Evolutionary conservation across 2,329 filamentous ascomycete genomes (phyloP), one percentile per base, ranked within the genome.

Genomic region (Diaporthe caulivora): DNA sequence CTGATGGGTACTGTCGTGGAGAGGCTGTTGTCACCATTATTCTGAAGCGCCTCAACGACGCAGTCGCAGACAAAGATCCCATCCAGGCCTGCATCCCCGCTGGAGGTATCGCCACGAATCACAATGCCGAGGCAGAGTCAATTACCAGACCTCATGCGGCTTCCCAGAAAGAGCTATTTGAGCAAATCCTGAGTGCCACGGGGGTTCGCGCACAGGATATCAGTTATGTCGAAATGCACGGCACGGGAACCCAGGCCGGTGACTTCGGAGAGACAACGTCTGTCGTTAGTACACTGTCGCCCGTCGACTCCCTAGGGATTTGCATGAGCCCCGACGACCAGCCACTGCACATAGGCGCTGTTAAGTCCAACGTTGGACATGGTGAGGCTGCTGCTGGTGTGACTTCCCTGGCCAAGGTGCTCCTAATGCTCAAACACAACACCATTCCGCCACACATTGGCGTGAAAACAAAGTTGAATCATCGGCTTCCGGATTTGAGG

Each of bases 1-100:
- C 79, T 9, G 83, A 87, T 72, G 89, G 89, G 0, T 91, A 90
- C 73, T 87, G 84, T 10, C 81, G 88, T 2, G 88, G 83, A 0
- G 89, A 91, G 62, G 88, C 84, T 0, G 77, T 83, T 4, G 85
- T 77, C 0, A 76, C 80, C 0, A 76, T 90, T 0, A 76, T 88
- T 4, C 74, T 91, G 0, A 90, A 90, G 80, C 82, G 77, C 13
- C 78, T 89, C 0, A 80, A 82, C 1, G 79, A 83, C 55, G 89
- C 89, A 0, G 49, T 89, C 0, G 76, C 78, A 5, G 87, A 88
- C 44, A 83, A 84, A 13, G 71, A 72, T 24, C 60, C 70, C 11
- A 40, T 72, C 15, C 10, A 17, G 34, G 70, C 54, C 31, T 58
- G 62, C 8, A 44, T 72, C 11, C 62, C 53, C 42, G 29, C 53